A percentile compares a stretch with the other conserved stretches of the same genome.
phyloP scores from a whole-genome alignment of 2,329 filamentous ascomycete species.

The Epichloe brachyelytri region DNA sequence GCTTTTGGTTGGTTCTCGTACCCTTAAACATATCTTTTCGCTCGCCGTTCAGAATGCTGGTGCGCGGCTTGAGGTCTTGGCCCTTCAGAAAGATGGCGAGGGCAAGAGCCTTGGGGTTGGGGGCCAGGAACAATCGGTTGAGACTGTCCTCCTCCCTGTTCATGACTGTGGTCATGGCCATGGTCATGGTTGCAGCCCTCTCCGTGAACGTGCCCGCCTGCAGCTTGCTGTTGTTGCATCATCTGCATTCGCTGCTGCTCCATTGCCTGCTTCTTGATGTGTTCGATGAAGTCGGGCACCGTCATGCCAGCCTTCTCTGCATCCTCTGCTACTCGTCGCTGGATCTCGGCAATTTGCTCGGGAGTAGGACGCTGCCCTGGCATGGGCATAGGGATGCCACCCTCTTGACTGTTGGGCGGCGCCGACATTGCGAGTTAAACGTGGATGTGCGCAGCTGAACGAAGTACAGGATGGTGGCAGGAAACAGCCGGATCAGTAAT shows the following conservation, averaged over 20 bases:
- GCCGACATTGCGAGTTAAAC: slow-evolving; percentile 14
- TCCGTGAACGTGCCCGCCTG: slow-evolving; percentile 10
- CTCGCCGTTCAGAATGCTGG: slow-evolving; percentile 89
- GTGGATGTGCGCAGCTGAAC: background rate
- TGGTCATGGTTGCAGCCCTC: slow-evolving; percentile 15
- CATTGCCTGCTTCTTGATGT: slow-evolving; percentile 44
- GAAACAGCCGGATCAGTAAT: background rate
- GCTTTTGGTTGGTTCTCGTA: slow-evolving; percentile 23
- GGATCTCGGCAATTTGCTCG: slow-evolving; percentile 76
- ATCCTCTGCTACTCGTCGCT: slow-evolving; percentile 69
- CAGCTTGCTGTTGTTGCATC: slow-evolving; percentile 19
- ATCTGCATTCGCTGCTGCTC: slow-evolving; percentile 37
- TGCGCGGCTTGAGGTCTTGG: slow-evolving; percentile 79
- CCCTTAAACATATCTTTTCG: slow-evolving; percentile 97
- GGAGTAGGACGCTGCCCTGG: slow-evolving; percentile 48
- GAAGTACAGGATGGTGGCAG: slow-evolving; percentile 6
- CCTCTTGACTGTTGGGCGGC: slow-evolving; percentile 12
- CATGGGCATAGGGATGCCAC: slow-evolving; percentile 14
- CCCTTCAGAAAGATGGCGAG: slow-evolving; percentile 76
- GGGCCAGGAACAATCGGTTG: slow-evolving; percentile 64
- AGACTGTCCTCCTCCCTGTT: slow-evolving; percentile 35
- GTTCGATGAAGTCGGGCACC: slow-evolving; percentile 70
- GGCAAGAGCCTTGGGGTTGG: slow-evolving; percentile 78
- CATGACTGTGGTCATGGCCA: slow-evolving; percentile 13
- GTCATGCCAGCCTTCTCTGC: slow-evolving; percentile 76